Conservation (phyloP, 192 early-diverging fungal species). For the Kappamyces sp. region DNA sequence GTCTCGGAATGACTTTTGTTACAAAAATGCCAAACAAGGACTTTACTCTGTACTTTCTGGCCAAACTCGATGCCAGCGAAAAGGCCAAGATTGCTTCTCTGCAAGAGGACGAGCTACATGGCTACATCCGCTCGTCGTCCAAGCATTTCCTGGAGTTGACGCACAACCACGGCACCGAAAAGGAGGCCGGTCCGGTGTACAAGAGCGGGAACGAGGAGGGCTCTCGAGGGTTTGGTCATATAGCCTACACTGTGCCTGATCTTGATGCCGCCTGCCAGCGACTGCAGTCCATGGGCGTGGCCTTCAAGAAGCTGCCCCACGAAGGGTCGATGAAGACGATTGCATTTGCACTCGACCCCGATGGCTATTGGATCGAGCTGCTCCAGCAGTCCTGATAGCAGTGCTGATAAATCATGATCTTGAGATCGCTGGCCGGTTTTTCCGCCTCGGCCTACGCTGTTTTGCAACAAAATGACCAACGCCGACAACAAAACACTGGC, state of each 20-base stretch:
- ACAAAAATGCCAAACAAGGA: too few species aligned
- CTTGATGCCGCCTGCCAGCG: constrained; percentile 71
- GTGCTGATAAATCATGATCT: too few species aligned
- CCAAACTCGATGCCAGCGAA: too few species aligned
- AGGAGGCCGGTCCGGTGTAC: constrained; percentile 46
- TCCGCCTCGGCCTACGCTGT: too few species aligned
- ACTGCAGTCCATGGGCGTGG: constrained; percentile 63
- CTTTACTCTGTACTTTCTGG: too few species aligned
- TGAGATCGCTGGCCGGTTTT: too few species aligned
- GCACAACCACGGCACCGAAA: constrained; percentile 76
- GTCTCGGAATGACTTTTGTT: neutral
- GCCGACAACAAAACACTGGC: too few species aligned
- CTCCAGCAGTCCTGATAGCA: constrained; percentile 5
- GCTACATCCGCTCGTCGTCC: neutral
- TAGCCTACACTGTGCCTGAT: constrained; percentile 67
- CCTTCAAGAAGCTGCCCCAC: constrained; percentile 65
- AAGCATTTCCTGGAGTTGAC: neutral
- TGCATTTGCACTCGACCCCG: constrained; percentile 78
- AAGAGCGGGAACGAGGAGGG: constrained; percentile 72
- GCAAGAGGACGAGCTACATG: too few species aligned
- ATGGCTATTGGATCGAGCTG: constrained; percentile 78
- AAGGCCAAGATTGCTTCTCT: too few species aligned
- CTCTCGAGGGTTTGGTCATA: constrained; percentile 74
- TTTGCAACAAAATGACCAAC: too few species aligned
- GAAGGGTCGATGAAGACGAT: constrained; percentile 74